Base-by-base conservation (phyloP, 441 rosid species). In the Populus hybrid region DNA sequence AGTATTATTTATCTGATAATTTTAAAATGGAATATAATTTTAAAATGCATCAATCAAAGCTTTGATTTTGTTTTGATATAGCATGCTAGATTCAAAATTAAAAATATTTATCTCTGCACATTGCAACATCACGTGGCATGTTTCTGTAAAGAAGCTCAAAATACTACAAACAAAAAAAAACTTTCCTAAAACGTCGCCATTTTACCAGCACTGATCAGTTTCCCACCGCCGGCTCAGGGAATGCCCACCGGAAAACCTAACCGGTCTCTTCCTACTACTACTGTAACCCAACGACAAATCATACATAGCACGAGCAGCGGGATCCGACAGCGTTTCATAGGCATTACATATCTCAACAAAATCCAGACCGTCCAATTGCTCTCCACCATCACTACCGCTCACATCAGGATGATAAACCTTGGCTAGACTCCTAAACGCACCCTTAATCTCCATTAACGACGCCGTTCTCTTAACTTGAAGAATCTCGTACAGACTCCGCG, bases 141-240 rank as follows among this genome's bases (percentile, higher is more conserved):
- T 9, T 38, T 9, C 42, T 38, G 42, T 38, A 38, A 9, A 2
- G 11, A 9, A 38, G 11, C 11, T 9, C 9, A 9, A 38, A 38
- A 38, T 9, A 9, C 10, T 38, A 38, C 10, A 4, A 1, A 4
- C 1, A 14, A 46, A 1, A 46, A 14, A 4, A 11, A 3, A 12
- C 9, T 42, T 42, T 4, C 18, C 6, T 4, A 46, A 14, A 46
- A 14, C 57, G 57, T 46, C 57, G 57, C 57, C 57, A 5, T 14
- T 46, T 46, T 76, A 92, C 97, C 98, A 94, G 84, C 98, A 94
- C 87, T 94, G 97, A 82, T 94, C 98, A 71, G 98, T 91, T 76
- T 94, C 98, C 98, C 98, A 94, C 81, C 90, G 86, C 82, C 93
- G 91, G 80, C 82, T 83, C 78, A 88, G 71, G 75, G 78, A 80